Evolutionary conservation across 2,329 filamentous ascomycete genomes (phyloP), one percentile per base, ranked within the genome.

Genomic region (Nemania bipapillata): DNA sequence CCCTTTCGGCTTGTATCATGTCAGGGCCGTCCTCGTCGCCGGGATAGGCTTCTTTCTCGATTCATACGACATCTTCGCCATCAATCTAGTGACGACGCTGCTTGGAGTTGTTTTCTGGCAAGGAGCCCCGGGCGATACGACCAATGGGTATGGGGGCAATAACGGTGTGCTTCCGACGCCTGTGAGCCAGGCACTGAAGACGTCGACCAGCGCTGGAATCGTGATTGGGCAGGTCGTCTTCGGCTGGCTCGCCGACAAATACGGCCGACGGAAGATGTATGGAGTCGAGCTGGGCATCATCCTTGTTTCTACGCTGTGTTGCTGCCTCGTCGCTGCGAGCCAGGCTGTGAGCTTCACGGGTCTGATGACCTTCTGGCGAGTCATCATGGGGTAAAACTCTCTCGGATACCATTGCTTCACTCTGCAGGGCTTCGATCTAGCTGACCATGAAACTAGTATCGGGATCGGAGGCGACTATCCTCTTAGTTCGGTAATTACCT

Each of bases 31-130:
- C 2, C 80, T 92, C 6, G 92, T 95, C 2, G 92, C 92, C 28
- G 92, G 92, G 56, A 90, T 93, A 66, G 92, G 92, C 59, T 95
- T 96, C 83, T 93, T 95, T 77, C 90, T 92, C 54, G 92, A 94
- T 79, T 90, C 91, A 12, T 95, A 95, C 81, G 89, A 88, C 73
- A 92, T 94, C 74, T 96, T 96, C 79, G 91, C 92, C 76, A 92
- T 94, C 79, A 92, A 91, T 78, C 83, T 94, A 55, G 86, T 92
- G 56, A 91, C 89, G 1, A 86, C 85, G 53, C 87, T 94, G 77
- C 81, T 95, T 15, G 92, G 92, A 52, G 85, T 94, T 15, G 91
- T 93, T 56, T 96, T 91, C 79, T 96, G 91, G 87, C 83, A 87
- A 70, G 83, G 83, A 2, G 56, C 77, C 11, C 76, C 77, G 4